Evolutionary conservation across 1,139 yeast species (phyloP).

Genomic region (Debaryomycetaceae sp.): DNA sequence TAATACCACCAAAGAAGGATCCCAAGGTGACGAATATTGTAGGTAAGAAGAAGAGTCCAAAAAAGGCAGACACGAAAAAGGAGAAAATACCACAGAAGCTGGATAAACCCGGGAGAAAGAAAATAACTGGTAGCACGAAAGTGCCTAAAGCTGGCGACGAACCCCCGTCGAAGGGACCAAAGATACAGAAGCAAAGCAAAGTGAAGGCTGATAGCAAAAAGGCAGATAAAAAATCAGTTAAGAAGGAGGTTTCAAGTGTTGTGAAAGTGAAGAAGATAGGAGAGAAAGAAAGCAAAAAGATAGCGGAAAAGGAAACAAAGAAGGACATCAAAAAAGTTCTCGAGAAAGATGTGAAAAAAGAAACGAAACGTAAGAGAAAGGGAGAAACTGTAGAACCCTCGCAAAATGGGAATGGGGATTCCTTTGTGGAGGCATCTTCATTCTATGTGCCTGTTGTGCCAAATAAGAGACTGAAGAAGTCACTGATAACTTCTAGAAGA

Average conservation of each 20-base stretch:
- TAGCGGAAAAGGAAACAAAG: background rate
- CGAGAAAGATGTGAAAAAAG: background rate
- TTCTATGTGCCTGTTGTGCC: background rate
- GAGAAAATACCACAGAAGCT: background rate
- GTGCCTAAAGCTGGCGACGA: background rate
- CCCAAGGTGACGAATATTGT: background rate
- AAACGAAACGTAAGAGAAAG: background rate
- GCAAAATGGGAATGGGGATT: background rate
- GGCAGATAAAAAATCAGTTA: background rate
- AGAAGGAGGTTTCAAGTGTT: background rate
- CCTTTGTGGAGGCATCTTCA: background rate
- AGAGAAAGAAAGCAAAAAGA: background rate
- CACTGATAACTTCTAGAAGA: slow-evolving; percentile 2
- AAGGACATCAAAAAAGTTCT: background rate
- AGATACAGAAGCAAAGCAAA: background rate
- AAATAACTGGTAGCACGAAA: background rate
- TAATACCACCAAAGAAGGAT: background rate
- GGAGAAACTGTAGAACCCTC: background rate
- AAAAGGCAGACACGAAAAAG: slow-evolving; percentile 1
- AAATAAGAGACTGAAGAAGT: slow-evolving; percentile 6
- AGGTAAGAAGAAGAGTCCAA: background rate
- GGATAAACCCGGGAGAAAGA: background rate
- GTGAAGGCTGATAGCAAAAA: background rate
- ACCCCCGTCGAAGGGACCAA: background rate
- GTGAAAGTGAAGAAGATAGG: background rate